Percentiles rank a stretch among this genome's conserved stretches.
Evolutionary conservation across 2,329 filamentous ascomycete genomes (phyloP).

Genomic region (Ceratocystis cacaofunesta): DNA sequence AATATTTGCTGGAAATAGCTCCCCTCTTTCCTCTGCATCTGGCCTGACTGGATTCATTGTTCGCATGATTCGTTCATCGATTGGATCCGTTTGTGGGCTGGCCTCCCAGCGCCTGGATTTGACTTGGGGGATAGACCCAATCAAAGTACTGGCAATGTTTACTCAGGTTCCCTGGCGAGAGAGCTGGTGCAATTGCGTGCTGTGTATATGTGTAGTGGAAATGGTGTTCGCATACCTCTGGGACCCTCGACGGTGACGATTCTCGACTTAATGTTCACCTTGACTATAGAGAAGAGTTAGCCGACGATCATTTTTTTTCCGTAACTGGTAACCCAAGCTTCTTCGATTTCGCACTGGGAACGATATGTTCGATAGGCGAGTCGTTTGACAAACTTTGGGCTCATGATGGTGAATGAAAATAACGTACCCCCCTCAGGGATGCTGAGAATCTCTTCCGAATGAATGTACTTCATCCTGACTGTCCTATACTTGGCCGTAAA

Average conservation of each 20-base stretch:
- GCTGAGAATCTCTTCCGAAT: constrained; percentile 87
- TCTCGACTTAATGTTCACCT: constrained; percentile 93
- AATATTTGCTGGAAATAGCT: background rate
- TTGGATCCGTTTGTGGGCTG: background rate
- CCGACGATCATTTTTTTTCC: background rate
- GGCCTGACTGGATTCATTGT: background rate
- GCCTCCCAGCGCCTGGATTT: background rate
- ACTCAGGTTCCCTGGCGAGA: background rate
- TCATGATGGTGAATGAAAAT: constrained; percentile 17
- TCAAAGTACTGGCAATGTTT: background rate
- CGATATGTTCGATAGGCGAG: background rate
- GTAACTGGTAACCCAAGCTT: background rate
- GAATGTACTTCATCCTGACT: constrained; percentile 99
- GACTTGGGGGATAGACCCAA: background rate
- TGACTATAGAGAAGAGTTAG: constrained; percentile 48
- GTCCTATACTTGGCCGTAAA: constrained; percentile 31
- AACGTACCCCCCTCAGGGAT: constrained; percentile 94
- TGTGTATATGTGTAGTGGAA: background rate
- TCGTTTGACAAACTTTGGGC: background rate
- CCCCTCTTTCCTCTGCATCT: background rate
- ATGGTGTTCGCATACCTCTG: constrained; percentile 47
- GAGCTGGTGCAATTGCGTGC: background rate
- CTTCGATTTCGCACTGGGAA: constrained; percentile 17
- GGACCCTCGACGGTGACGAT: constrained; percentile 94
- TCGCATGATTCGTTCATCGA: background rate